A percentile compares a stretch with the other conserved stretches of the same genome.
Conservation (phyloP, 345 rosid species). For the Arabidopsis arenosa region DNA sequence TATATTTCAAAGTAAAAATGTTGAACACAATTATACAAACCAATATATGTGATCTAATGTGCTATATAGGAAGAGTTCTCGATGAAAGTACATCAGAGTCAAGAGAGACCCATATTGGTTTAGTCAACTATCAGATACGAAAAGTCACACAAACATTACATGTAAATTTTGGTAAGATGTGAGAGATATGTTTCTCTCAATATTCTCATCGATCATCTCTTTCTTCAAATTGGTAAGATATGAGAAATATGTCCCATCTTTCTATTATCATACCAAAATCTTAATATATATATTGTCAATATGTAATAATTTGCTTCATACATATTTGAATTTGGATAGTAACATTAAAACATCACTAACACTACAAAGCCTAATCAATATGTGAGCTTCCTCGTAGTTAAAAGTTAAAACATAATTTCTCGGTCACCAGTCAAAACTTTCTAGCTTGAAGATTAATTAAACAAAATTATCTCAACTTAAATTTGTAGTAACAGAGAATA, state of each 20-base stretch:
- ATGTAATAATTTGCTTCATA: background rate
- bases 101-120: background rate
- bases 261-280: background rate
- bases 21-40: background rate
- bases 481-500: slow-evolving; percentile 16
- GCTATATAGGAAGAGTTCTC: background rate
- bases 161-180: background rate
- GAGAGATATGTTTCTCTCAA: background rate
- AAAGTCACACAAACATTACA: background rate
- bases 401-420: background rate
- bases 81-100: background rate
- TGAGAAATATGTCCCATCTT: background rate
- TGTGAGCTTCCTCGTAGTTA: background rate
- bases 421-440: background rate
- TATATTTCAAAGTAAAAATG: background rate
- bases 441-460: slow-evolving; percentile 7
- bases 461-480: slow-evolving; percentile 12
- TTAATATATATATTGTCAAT: background rate
- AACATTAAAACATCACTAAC: background rate
- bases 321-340: background rate
- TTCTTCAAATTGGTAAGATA: background rate
- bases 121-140: background rate
- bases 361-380: background rate
- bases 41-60: background rate
- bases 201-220: background rate